Conservation (phyloP, 2,329 filamentous ascomycete genomes). For the Neopestalotiopsis sp. region DNA sequence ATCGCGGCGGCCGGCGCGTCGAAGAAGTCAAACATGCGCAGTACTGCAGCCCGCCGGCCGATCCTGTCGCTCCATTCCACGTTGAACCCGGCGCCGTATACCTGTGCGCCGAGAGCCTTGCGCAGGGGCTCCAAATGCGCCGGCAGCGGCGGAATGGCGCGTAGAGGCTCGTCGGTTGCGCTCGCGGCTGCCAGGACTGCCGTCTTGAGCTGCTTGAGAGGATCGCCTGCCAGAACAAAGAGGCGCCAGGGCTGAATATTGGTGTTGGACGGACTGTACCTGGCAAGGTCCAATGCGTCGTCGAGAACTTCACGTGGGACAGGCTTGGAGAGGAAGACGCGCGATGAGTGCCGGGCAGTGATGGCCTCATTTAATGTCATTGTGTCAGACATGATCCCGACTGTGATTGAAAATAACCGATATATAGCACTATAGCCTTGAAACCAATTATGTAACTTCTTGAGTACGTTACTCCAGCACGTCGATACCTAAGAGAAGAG, state of each 20-base stretch:
- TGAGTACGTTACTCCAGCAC: not conserved
- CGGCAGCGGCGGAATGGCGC: slow-evolving; percentile 10
- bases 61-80: not conserved
- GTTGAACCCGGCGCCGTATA: not conserved
- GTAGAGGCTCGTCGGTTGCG: slow-evolving; percentile 3
- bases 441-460: not conserved
- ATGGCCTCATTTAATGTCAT: slow-evolving; percentile 7
- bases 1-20: slow-evolving; percentile 3
- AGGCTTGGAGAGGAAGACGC: slow-evolving; percentile 8
- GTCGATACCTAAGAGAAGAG: not conserved
- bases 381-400: not conserved
- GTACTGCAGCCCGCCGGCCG: not conserved
- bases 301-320: slow-evolving; percentile 5
- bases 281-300: not conserved
- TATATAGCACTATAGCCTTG: too few species aligned
- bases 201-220: slow-evolving; percentile 6
- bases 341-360: not conserved
- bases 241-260: slow-evolving; percentile 9
- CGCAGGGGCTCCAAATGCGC: slow-evolving; percentile 6
- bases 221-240: not conserved
- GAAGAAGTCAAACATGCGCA: slow-evolving; percentile 14
- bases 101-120: slow-evolving; percentile 12
- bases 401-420: too few species aligned
- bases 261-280: slow-evolving; percentile 4
- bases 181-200: not conserved